Evolutionary conservation across 306 rosid genomes (phyloP).

Genomic region (Sicyos edulis): DNA sequence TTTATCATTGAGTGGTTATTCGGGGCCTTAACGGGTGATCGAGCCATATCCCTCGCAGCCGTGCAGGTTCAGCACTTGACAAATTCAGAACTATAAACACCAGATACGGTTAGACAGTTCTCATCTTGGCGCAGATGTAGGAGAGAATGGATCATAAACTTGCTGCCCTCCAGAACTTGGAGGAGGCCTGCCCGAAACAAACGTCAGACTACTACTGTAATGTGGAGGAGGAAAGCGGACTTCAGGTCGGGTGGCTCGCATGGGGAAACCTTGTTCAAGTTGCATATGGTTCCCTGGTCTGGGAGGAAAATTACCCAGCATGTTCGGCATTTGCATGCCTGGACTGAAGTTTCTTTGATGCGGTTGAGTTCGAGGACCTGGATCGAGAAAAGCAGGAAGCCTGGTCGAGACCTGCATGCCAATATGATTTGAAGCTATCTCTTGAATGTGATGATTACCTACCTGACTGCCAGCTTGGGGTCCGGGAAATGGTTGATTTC

Average conservation of each 20-base stretch:
- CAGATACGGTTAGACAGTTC: not conserved
- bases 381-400: conserved; percentile 41
- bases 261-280: conserved; percentile 41
- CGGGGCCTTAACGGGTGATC: not conserved
- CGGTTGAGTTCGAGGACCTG: conserved; percentile 42
- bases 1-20: not conserved
- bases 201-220: conserved; percentile 34
- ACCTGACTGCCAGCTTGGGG: conserved; percentile 37
- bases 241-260: conserved; percentile 37
- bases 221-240: conserved; percentile 34
- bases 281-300: conserved; percentile 39
- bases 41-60: not conserved
- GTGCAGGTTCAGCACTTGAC: not conserved
- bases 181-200: conserved; percentile 39
- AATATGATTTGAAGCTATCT: conserved; percentile 28
- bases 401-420: conserved; percentile 39
- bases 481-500: conserved; percentile 47
- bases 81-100: not conserved
- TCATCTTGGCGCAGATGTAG: conserved; percentile 46
- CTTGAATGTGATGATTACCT: conserved; percentile 42
- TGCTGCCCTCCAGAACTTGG: conserved; percentile 55
- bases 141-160: conserved; percentile 93
- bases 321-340: conserved; percentile 43
- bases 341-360: conserved; percentile 54
- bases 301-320: conserved; percentile 31